A percentile compares a stretch with the other conserved stretches of the same genome.
Conservation (phyloP, 257 asterid genomes). For the Capsicum rhomboideum region DNA sequence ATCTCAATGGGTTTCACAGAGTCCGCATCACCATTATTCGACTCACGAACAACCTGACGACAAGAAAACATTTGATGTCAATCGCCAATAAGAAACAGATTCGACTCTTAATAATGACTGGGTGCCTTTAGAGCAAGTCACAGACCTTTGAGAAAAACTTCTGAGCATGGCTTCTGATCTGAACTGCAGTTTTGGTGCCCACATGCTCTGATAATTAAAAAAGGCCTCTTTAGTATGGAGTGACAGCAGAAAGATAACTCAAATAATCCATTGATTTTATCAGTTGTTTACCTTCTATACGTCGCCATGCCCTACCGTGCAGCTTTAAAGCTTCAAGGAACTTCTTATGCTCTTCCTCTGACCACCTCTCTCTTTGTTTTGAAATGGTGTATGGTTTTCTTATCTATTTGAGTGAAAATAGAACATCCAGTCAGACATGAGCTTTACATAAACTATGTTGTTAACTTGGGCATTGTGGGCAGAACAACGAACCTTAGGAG, state of each 20-base stretch:
- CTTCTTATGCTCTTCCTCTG: constrained; percentile 80
- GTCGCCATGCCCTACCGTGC: constrained; percentile 93
- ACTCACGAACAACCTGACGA: constrained; percentile 71
- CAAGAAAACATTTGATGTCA: background rate
- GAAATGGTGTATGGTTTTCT: constrained; percentile 89
- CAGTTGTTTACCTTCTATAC: constrained; percentile 61
- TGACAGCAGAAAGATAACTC: background rate
- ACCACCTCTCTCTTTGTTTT: constrained; percentile 95
- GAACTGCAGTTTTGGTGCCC: constrained; percentile 92
- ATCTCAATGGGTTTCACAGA: constrained; percentile 60
- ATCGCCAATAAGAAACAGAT: background rate
- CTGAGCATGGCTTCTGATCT: constrained; percentile 98
- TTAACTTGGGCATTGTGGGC: background rate
- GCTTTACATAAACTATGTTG: background rate
- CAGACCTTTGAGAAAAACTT: constrained; percentile 92
- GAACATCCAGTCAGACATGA: background rate
- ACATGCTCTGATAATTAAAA: constrained; percentile 54
- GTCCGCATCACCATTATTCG: constrained; percentile 34
- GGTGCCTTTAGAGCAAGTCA: constrained; percentile 35
- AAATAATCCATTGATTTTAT: background rate
- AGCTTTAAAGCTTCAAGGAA: constrained; percentile 84
- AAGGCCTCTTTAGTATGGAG: constrained; percentile 1
- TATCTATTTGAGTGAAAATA: constrained; percentile 26
- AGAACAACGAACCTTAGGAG: constrained; percentile 49
- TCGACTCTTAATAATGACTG: constrained; percentile 16